Conservation (phyloP, 2,329 filamentous ascomycete genomes). For the Pseudogymnoascus sp. region DNA sequence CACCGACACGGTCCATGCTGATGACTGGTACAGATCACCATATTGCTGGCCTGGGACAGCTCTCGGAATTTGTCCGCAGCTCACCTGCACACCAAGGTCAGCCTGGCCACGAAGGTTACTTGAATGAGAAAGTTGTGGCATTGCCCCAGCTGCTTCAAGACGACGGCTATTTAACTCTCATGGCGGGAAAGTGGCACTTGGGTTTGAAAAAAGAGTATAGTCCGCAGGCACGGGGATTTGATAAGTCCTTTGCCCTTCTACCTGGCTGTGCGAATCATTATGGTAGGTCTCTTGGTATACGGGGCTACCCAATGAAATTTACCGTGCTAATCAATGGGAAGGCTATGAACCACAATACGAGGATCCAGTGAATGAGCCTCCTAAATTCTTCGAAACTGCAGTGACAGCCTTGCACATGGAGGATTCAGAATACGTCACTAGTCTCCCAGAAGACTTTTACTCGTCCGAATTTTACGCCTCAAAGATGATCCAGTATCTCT, state of each 20-base stretch:
- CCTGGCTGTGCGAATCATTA: constrained; percentile 52
- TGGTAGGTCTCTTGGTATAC: not conserved
- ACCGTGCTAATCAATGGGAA: not conserved
- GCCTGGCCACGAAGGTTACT: constrained; percentile 52
- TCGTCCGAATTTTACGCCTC: constrained; percentile 13
- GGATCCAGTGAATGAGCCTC: not conserved
- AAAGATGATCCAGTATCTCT: constrained; percentile 15
- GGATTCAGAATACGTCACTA: not conserved
- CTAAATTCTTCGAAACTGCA: constrained; percentile 1
- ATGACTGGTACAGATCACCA: constrained; percentile 58
- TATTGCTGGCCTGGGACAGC: constrained; percentile 49
- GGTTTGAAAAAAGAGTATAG: constrained; percentile 49
- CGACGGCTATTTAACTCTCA: constrained; percentile 50
- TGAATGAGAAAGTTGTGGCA: constrained; percentile 51
- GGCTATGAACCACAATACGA: not conserved
- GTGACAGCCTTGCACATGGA: not conserved
- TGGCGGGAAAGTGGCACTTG: constrained; percentile 57
- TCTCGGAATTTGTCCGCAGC: constrained; percentile 40
- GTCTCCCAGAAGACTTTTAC: constrained; percentile 14
- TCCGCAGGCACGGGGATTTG: constrained; percentile 50
- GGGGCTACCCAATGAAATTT: not conserved
- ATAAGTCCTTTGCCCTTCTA: constrained; percentile 50
- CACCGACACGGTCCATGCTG: constrained; percentile 57
- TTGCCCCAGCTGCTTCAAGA: constrained; percentile 51
- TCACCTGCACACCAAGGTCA: not conserved